These are phyloP conservation scores for Aspergillus brunneoviolaceus DNA, from an alignment of 2,329 filamentous ascomycete genomes.

Conservation along the genomic window DNA sequence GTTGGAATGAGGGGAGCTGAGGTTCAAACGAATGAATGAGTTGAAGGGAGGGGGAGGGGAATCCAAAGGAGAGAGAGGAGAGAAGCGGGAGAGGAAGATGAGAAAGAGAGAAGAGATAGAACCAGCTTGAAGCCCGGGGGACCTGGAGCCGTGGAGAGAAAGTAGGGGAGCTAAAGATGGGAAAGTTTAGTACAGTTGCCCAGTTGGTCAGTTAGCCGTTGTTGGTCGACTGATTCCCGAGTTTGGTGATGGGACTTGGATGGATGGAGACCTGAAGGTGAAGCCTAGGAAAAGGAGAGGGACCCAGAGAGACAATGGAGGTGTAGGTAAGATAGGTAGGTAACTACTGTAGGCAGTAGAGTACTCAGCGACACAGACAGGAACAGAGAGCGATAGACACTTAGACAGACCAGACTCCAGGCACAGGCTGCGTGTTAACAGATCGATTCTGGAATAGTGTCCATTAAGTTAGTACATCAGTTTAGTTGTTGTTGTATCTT, in stretches of 20 bases:
- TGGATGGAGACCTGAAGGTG: background rate
- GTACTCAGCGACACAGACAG: background rate
- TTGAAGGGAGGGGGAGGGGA: background rate
- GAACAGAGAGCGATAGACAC: background rate
- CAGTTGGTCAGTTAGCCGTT: background rate
- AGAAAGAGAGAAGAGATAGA: slow-evolving; percentile 8
- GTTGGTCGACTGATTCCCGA: background rate
- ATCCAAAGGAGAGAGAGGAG: slow-evolving; percentile 1
- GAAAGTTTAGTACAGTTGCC: too few species aligned
- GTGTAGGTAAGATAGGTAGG: too few species aligned
- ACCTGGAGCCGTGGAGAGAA: background rate
- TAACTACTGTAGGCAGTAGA: background rate
- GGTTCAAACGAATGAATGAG: slow-evolving; percentile 4
- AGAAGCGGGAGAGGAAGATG: slow-evolving; percentile 3
- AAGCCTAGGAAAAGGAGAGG: background rate
- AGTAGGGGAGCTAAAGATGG: background rate
- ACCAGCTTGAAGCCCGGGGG: slow-evolving; percentile 1
- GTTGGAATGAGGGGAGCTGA: slow-evolving; percentile 8
- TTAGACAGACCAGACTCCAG: background rate
- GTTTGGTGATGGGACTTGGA: background rate
- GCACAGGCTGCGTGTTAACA: background rate
- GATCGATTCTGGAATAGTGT: background rate
- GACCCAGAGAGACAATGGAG: background rate
- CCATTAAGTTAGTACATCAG: background rate
- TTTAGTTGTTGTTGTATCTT: background rate